Base-by-base conservation (phyloP, 148 eudicot species). In the Hydrangea macrophylla region DNA sequence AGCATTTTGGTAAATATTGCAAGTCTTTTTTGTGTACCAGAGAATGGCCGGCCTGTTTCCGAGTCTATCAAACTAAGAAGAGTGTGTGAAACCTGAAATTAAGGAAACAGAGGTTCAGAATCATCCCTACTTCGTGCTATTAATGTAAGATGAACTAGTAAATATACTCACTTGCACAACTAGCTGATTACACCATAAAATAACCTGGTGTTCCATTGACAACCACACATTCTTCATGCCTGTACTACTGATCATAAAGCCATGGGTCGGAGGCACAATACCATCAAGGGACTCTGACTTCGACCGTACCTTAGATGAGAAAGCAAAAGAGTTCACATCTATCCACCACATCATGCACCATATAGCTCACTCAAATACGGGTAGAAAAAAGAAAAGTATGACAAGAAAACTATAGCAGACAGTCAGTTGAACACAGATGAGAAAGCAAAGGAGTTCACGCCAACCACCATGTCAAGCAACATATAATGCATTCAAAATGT, bases 121-220 rank as follows among this genome's bases (percentile, higher is more conserved):
- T 50, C 60, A 53, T 50, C 30, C 31, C 57, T 22, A 18, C 30
- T 35, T n/a, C n/a, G n/a, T 44, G 45, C 13, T 64, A 7, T 20
- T 33, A 33, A 55, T 28, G 37, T 64, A 56, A 42, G 44, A 36
- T 54, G 51, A 22, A 17, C 20, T 33, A 54, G 11, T 56, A 73
- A 33, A 31, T 58, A 12, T 35, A 67, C 82, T 83, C 79, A 94
- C 99, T 82, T 94, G 99, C 59, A 82, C 89, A 72, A 83, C 90
- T 35, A 91, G 83, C 77, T 94, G 96, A 78, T 94, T 94, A 74
- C 99, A 94, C 99, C 99, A 94, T 32, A 94, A 72, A 67, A 91
- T 94, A 76, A 82, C 85, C 76, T 94, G 97, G 77, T 94, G 99
- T 71, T 92, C 99, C 97, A 94, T 94, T 64, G 99, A 89, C 81